Percentiles rank a stretch among this genome's conserved stretches.
Conservation (phyloP, 345 rosid species). For the Physaria fendleri region DNA sequence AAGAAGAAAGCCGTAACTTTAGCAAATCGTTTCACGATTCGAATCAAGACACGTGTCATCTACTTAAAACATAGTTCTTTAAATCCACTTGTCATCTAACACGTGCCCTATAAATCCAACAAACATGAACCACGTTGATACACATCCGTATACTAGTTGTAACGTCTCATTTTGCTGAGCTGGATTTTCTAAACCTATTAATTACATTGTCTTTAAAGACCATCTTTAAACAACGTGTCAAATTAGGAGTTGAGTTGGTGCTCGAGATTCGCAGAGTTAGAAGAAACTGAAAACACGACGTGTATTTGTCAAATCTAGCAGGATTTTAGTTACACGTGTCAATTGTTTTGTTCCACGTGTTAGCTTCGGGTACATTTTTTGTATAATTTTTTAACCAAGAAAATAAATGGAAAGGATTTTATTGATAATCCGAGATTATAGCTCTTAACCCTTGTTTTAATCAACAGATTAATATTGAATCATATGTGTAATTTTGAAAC, state of each 20-base stretch:
- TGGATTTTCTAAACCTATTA: background rate
- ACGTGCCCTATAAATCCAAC: background rate
- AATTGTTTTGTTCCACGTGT: conserved; percentile 11
- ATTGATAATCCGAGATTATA: conserved; percentile 34
- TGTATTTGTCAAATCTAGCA: conserved; percentile 29
- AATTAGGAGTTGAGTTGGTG: background rate
- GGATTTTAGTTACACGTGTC: conserved; percentile 18
- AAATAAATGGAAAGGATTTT: conserved; percentile 1
- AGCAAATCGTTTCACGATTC: background rate
- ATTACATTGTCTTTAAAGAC: conserved; percentile 1
- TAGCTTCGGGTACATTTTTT: background rate
- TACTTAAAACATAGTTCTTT: background rate
- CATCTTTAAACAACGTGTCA: background rate
- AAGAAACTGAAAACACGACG: conserved; percentile 5
- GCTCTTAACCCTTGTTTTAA: conserved; percentile 25
- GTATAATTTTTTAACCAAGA: background rate
- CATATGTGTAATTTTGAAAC: conserved; percentile 37
- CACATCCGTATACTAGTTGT: background rate
- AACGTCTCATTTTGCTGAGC: conserved; percentile 18
- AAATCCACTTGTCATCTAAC: conserved; percentile 1
- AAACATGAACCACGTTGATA: conserved; percentile 3
- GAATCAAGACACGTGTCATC: background rate
- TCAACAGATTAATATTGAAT: background rate
- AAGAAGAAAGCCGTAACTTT: background rate
- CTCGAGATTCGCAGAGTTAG: conserved; percentile 25